These are phyloP conservation scores for Centella asiatica DNA, from an alignment of 129 eudicot species.

Conservation along the genomic window DNA sequence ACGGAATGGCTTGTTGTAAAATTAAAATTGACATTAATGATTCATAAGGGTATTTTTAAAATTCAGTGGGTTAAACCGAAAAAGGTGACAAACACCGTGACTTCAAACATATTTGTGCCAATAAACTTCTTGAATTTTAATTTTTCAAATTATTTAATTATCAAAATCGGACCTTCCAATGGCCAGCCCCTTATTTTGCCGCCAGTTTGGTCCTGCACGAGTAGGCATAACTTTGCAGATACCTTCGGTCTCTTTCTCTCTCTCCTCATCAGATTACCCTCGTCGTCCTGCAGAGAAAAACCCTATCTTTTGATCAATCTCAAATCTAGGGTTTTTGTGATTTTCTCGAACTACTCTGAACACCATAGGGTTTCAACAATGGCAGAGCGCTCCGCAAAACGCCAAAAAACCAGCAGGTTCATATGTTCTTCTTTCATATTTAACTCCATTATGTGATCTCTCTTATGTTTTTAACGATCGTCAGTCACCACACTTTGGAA, in stretches of 20 bases:
- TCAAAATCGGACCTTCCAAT: too few species aligned
- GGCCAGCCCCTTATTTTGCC: constrained; percentile 7
- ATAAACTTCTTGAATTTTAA: too few species aligned
- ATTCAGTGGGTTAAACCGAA: too few species aligned
- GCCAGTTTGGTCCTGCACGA: constrained; percentile 9
- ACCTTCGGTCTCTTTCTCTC: not conserved
- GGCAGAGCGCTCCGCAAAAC: constrained; percentile 7
- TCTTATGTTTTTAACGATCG: not conserved
- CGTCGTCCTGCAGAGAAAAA: not conserved
- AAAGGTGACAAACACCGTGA: too few species aligned
- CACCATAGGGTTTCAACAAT: not conserved
- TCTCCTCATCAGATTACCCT: not conserved
- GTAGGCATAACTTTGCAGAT: too few species aligned
- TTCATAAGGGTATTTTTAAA: too few species aligned
- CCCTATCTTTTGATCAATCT: constrained; percentile 1
- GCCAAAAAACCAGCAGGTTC: constrained; percentile 5
- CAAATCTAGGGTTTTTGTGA: not conserved
- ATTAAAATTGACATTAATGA: too few species aligned
- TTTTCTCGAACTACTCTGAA: constrained; percentile 15
- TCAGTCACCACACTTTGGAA: not conserved
- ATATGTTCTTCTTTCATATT: not conserved
- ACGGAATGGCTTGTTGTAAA: too few species aligned
- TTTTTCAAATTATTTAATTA: too few species aligned
- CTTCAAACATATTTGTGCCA: too few species aligned
- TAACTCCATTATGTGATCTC: not conserved